These are phyloP conservation scores for Brassica nigra DNA, from an alignment of 345 rosid species.

Conservation along the genomic window DNA sequence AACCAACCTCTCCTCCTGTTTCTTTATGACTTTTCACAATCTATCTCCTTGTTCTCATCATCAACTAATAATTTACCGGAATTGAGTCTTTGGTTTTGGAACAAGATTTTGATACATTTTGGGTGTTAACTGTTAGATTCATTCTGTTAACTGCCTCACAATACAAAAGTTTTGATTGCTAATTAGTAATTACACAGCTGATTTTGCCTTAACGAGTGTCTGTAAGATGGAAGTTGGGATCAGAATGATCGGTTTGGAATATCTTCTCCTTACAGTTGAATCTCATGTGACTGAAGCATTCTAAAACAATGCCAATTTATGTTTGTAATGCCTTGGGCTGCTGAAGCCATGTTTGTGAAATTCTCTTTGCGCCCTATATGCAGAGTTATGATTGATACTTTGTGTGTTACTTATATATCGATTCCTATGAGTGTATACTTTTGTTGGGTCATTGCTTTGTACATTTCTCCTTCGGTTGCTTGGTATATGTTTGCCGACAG, in stretches of 20 bases:
- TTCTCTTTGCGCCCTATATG: neutral
- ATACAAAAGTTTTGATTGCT: neutral
- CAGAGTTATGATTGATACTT: neutral
- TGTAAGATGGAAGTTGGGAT: neutral
- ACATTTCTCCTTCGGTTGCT: neutral
- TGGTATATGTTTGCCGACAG: neutral
- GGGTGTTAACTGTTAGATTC: neutral
- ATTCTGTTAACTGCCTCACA: neutral
- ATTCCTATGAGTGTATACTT: neutral
- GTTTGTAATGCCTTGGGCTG: conserved; percentile 4
- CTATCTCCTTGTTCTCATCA: neutral
- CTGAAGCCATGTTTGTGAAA: neutral
- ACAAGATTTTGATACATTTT: neutral
- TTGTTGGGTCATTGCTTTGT: neutral
- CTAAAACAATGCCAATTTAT: neutral
- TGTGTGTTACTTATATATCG: neutral
- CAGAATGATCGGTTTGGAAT: neutral
- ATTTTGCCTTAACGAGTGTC: neutral
- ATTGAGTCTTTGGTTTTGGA: neutral
- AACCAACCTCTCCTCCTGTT: conserved; percentile 25
- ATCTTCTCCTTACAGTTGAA: neutral
- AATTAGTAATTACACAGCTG: neutral
- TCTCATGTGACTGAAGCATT: neutral
- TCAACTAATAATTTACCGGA: neutral
- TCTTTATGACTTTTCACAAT: no score